These are phyloP conservation scores for Parathielavia hyrcaniae DNA, from an alignment of 495 filamentous ascomycete genomes.

Conservation along the genomic window DNA sequence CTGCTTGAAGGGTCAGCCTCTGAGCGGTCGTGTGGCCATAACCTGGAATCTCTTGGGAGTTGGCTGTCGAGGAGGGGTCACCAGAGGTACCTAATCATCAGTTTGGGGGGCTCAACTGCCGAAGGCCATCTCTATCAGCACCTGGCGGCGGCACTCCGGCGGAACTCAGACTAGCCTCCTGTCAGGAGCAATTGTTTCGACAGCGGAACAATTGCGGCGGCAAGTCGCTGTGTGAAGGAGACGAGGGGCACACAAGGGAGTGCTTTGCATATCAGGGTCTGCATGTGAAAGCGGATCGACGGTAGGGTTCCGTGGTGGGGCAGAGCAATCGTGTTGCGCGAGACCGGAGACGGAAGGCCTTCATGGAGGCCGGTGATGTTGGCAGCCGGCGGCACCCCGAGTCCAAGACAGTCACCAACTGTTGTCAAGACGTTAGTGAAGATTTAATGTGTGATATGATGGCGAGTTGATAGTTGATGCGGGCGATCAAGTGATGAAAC, in stretches of 20 bases:
- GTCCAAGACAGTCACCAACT: no score
- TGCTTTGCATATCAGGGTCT: constrained; percentile 7
- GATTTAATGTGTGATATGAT: no score
- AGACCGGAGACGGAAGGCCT: no score
- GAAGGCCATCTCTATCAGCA: not conserved
- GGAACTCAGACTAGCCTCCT: constrained; percentile 1
- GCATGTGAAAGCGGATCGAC: not conserved
- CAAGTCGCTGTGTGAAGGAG: not conserved
- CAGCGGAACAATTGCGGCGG: not conserved
- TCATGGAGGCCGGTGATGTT: no score
- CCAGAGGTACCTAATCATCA: not conserved
- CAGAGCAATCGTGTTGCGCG: not conserved
- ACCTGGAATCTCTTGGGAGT: not conserved
- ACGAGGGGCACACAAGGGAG: not conserved
- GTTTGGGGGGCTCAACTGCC: not conserved
- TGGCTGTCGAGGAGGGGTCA: not conserved
- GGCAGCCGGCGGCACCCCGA: no score
- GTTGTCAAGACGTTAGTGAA: no score
- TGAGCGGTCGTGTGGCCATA: not conserved
- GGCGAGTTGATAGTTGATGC: no score
- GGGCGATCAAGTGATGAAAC: no score
- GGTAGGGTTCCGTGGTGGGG: not conserved
- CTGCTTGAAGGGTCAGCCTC: not conserved
- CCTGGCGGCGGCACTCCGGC: constrained; percentile 1
- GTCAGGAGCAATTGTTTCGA: not conserved